Percentiles rank a stretch among this genome's conserved stretches.
Conservation (phyloP, 2,329 filamentous ascomycete genomes). For the Claviceps citrina region DNA sequence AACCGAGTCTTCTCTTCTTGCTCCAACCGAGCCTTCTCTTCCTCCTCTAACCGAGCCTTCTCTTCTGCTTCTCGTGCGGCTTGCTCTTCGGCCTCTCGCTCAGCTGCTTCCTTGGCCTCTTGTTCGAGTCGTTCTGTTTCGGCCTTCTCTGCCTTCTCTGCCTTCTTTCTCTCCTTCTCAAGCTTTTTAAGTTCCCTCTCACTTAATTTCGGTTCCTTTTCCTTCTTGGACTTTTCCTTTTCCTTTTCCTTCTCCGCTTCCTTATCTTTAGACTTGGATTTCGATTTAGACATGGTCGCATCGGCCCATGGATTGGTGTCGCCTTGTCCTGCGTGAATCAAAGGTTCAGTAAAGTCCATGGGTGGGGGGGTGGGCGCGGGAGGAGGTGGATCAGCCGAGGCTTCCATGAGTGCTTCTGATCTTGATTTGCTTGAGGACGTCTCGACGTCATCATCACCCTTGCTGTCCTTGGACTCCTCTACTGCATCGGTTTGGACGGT, state of each 20-base stretch:
- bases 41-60: constrained; percentile 14
- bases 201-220: constrained; percentile 28
- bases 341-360: constrained; percentile 28
- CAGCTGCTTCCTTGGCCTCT: constrained; percentile 13
- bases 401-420: constrained; percentile 24
- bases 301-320: constrained; percentile 23
- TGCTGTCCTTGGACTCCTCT: constrained; percentile 27
- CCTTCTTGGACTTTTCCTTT: constrained; percentile 20
- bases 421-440: constrained; percentile 28
- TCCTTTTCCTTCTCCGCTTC: constrained; percentile 16
- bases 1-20: constrained; percentile 13
- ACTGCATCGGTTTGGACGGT: constrained; percentile 31
- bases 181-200: constrained; percentile 37
- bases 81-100: constrained; percentile 18
- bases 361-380: constrained; percentile 33
- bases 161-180: constrained; percentile 31
- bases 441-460: constrained; percentile 28
- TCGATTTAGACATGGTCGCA: constrained; percentile 17
- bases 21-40: constrained; percentile 11
- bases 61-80: constrained; percentile 15
- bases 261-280: constrained; percentile 28
- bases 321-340: constrained; percentile 19
- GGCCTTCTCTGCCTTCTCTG: constrained; percentile 23
- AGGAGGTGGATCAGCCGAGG: constrained; percentile 28
- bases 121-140: constrained; percentile 18